Evolutionary conservation across 2,329 filamentous ascomycete genomes (phyloP).

Genomic region (Penicillium olsonii): DNA sequence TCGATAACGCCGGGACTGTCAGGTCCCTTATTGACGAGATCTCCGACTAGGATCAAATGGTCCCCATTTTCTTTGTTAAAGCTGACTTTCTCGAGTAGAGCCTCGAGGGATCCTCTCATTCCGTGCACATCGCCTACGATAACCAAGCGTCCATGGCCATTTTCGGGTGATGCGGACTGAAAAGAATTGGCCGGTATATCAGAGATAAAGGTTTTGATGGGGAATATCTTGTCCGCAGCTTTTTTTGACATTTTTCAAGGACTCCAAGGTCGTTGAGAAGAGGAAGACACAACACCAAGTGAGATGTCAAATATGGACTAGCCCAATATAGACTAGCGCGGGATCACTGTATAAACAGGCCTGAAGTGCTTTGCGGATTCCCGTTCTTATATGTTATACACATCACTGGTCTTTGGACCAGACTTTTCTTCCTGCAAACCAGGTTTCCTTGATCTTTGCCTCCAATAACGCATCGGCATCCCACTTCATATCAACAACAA

Average conservation of each 20-base stretch:
- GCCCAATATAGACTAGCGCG: too few relatives aligned
- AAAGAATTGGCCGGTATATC: conserved; percentile 13
- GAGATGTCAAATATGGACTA: too few relatives aligned
- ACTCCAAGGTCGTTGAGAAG: not conserved
- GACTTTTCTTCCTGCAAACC: conserved; percentile 42
- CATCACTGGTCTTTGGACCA: conserved; percentile 11
- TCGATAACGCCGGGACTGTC: conserved; percentile 24
- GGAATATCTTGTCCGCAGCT: conserved; percentile 11
- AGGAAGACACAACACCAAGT: too few relatives aligned
- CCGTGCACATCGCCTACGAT: conserved; percentile 26
- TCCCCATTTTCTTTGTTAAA: conserved; percentile 21
- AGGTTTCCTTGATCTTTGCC: conserved; percentile 45
- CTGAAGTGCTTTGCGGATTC: too few relatives aligned
- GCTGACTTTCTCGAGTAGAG: conserved; percentile 15
- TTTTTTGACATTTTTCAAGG: not conserved
- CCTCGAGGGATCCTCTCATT: conserved; percentile 20
- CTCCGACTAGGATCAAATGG: conserved; percentile 22
- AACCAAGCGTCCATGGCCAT: conserved; percentile 17
- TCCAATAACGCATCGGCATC: conserved; percentile 39
- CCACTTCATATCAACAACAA: conserved; percentile 46
- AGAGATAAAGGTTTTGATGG: conserved; percentile 16
- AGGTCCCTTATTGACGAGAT: conserved; percentile 25
- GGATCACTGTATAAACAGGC: too few relatives aligned
- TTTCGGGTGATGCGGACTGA: conserved; percentile 1
- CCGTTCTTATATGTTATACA: not conserved